Base-by-base conservation (phyloP, 345 rosid species). In the Gossypium australe region DNA sequence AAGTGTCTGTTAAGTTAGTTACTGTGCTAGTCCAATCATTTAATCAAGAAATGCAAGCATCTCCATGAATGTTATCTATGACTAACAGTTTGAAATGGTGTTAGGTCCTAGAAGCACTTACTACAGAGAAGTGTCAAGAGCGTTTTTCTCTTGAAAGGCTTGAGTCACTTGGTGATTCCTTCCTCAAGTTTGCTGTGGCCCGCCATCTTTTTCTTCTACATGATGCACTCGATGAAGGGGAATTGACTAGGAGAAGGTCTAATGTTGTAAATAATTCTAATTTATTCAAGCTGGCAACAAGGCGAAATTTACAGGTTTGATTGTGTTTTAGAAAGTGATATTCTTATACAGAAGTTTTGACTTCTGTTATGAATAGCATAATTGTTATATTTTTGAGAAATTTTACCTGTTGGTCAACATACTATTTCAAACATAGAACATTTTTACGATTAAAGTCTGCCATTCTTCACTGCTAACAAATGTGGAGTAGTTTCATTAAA, bases 91-190 rank as follows among this genome's bases (percentile, higher is more conserved):
- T 72, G 77, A 51, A 62, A 68, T 81, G 65, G 29, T 55, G 53
- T 75, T 76, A 94, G 98, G 82, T 94, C 78, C 84, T 94, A 16
- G 92, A 92, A 84, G 98, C 98, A 18, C 97, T 94, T 73, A 90
- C 98, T 22, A 90, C 98, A 52, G 98, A 94, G 86, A 94, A 82
- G 76, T 94, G 98, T 80, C 97, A 89, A 78, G 98, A 94, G 84
- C 92, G 95, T 45, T 82, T 94, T 81, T 94, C 98, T 65, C 93
- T 94, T 79, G 98, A 94, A 81, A 88, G 97, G 81, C 92, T 94
- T 56, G 98, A 94, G 83, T 77, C 80, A 61, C 92, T 94, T 60
- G 98, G 98, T 70, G 98, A 94, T 83, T 88, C 92, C 73, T 94
- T 94, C 79, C 97, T 92, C 76, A 92, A 94, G 85, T 92, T 83